Base-by-base conservation (phyloP, 1,284 basidiomycete genomes). In the Apiotrichum veenhuisii region DNA sequence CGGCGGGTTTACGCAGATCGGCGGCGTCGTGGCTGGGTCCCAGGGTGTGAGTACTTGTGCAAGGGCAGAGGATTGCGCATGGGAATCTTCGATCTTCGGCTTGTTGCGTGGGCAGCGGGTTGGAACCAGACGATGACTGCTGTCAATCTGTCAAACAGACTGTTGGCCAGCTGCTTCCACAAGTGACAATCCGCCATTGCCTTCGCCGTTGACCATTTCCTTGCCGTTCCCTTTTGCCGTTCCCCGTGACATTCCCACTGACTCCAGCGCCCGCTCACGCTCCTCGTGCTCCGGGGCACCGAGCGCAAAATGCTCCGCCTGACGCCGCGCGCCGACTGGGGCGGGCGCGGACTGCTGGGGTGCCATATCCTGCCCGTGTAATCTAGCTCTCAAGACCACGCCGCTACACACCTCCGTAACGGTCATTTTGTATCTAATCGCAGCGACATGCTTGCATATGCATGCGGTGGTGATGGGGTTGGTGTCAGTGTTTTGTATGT, bases 341-440 rank as follows among this genome's bases (percentile, higher is more conserved):
- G 84, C 57, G 91, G 91, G 1, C 80, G 89, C 55, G 91, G 91
- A 15, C 79, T 88, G 69, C 78, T 94, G 27, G 91, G 91, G n/a
- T 89, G 87, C 69, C 87, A 88, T 71, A 86, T 89, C 52, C 80
- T 88, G 4, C 86, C 86, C 18, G 57, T 63, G 27, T 75, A 55
- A 45, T 37, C 30, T 26, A 44, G 2, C 36, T 30, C 23, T 42
- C n/a, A n/a, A n/a, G n/a, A n/a, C n/a, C n/a, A n/a, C n/a, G n/a
- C n/a, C n/a, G n/a, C n/a, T n/a, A n/a, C n/a, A n/a, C n/a, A n/a
- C n/a, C n/a, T n/a, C n/a, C n/a, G n/a, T n/a, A n/a, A n/a, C n/a
- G n/a, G n/a, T n/a, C n/a, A n/a, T n/a, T n/a, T 34, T 18, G 20
- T 38, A 25, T 9, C 23, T 26, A 25, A 20, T 34, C 41, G 17